Conservation (phyloP, 2,329 filamentous ascomycete genomes). For the Diaporthe vaccinii region DNA sequence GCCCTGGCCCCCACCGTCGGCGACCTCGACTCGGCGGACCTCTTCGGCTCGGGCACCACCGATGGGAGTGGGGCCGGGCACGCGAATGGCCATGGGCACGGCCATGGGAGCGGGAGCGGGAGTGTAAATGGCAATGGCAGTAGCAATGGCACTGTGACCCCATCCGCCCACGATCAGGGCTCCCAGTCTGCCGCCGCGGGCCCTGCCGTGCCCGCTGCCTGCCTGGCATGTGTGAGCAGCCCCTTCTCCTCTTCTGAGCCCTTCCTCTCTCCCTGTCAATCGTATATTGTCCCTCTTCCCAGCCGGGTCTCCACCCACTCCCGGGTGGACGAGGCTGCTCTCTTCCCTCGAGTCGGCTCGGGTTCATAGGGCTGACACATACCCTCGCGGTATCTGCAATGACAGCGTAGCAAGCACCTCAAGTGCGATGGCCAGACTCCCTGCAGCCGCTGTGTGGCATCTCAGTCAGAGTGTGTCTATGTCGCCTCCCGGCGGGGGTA, state of each 20-base stretch:
- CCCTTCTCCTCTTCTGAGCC: background rate
- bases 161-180: conserved; percentile 22
- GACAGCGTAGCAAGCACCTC: conserved; percentile 74
- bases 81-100: background rate
- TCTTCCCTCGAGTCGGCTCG: conserved; percentile 12
- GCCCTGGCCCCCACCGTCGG: conserved; percentile 38
- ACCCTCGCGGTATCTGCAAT: conserved; percentile 30
- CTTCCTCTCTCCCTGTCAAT: background rate
- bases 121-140: background rate
- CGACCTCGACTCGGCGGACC: conserved; percentile 26
- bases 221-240: conserved; percentile 66
- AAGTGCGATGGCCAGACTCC: conserved; percentile 81
- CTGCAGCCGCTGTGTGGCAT: conserved; percentile 75
- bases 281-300: background rate
- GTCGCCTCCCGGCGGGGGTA: conserved; percentile 82
- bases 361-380: conserved; percentile 35
- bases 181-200: conserved; percentile 28
- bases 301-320: conserved; percentile 1
- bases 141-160: conserved; percentile 22
- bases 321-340: background rate
- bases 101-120: background rate
- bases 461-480: conserved; percentile 75
- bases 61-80: conserved; percentile 18
- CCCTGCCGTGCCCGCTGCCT: conserved; percentile 63
- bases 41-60: conserved; percentile 45